Evolutionary conservation across 2,329 filamentous ascomycete species (phyloP), one percentile per base, ranked within the genome.

Genomic region (Botrytis porri): DNA sequence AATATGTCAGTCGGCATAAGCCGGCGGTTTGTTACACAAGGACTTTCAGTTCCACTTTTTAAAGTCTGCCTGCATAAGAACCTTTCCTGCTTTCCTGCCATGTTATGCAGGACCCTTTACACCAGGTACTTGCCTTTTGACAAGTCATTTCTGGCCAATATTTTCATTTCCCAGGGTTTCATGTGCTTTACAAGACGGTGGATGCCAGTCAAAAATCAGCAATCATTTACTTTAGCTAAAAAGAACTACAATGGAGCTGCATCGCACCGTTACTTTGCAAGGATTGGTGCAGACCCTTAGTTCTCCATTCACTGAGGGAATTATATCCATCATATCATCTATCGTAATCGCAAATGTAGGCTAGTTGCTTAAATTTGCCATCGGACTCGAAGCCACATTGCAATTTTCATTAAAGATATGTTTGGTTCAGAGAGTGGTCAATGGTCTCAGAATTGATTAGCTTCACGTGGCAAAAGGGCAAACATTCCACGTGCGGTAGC

Each of bases 331-430:
- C 48, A 67, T 25, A 67, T 57, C 48, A 32, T 41, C 37, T 69
- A 25, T 69, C 65, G 54, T 57, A 69, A 32, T 69, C 6, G 29
- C 35, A 59, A 29, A 25, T 10, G 2, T 29, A 18, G 7, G 22
- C 14, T 39, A 29, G n/a, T 57, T 57, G 35, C 37, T 69, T 32
- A 57, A 8, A 39, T 48, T 16, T 4, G n/a, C 22, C 32, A 66
- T 66, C 16, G 48, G 65, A 69, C 65, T 69, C 65, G 65, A 39
- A n/a, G 48, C 25, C 16, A 37, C 48, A 41, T 69, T 59, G 29
- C 16, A 25, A 22, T 20, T 32, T 29, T 16, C 4, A 66, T 54
- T n/a, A 25, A 69, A 69, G n/a, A 57, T 41, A 57, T 32, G 65
- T 57, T 69, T 25, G 25, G 48, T 41, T 69, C 48, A 10, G 25